These are phyloP conservation scores for Urochloa ruziziensis DNA, from an alignment of 176 grass and related monocot genomes.

Conservation along the genomic window DNA sequence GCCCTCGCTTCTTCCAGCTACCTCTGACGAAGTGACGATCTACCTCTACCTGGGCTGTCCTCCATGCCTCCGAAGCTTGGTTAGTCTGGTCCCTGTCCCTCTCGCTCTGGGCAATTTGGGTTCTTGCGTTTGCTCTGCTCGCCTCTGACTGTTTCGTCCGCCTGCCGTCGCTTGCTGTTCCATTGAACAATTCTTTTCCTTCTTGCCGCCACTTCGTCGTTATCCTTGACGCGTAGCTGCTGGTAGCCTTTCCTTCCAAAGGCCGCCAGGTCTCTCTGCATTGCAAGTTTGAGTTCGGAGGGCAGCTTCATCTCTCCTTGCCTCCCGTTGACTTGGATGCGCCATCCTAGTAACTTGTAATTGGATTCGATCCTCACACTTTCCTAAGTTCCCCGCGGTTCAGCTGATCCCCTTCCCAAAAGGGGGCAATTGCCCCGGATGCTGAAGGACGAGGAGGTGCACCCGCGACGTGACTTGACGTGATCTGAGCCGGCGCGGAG, in stretches of 20 bases:
- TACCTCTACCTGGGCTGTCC: background rate
- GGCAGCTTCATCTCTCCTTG: background rate
- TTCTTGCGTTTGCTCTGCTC: background rate
- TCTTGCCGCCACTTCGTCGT: background rate
- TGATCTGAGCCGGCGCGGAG: background rate
- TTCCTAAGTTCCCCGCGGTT: background rate
- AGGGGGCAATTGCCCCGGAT: background rate
- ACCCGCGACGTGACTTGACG: background rate
- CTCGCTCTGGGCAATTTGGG: background rate
- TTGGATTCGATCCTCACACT: background rate
- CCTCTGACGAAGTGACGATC: background rate
- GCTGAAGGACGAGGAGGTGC: background rate
- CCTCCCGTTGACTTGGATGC: conserved; percentile 24
- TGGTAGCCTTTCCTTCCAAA: background rate
- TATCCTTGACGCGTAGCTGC: background rate
- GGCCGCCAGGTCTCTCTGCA: background rate
- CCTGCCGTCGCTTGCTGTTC: background rate
- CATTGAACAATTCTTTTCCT: conserved; percentile 13
- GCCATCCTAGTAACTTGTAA: background rate
- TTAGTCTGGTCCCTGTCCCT: background rate
- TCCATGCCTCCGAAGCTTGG: background rate
- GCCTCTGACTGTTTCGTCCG: conserved; percentile 30
- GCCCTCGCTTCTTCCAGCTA: background rate
- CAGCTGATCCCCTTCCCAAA: background rate
- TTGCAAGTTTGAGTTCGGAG: background rate